phyloP scores from a whole-genome alignment of 2,329 filamentous ascomycete genomes.

The Zymoseptoria passerinii region DNA sequence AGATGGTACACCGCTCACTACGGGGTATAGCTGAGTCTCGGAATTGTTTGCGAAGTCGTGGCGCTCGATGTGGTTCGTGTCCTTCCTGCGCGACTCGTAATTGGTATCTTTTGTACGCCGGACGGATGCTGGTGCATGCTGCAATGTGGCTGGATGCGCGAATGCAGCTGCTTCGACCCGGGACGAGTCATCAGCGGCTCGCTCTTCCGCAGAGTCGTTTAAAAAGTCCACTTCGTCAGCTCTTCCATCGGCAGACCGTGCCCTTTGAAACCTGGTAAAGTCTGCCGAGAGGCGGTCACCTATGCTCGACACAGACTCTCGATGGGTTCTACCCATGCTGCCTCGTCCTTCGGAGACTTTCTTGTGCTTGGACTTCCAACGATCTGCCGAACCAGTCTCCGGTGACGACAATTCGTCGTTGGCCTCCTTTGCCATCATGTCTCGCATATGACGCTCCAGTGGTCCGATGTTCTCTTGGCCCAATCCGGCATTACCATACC shows the following conservation, averaged over 20 bases:
- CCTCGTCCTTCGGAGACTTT: slow-evolving; percentile 14
- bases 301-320: slow-evolving; percentile 7
- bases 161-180: slow-evolving; percentile 17
- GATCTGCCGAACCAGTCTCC: slow-evolving; percentile 35
- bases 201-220: slow-evolving; percentile 3
- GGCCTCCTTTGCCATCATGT: slow-evolving; percentile 38
- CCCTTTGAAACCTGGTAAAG: slow-evolving; percentile 10
- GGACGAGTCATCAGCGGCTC: slow-evolving; percentile 6
- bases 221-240: slow-evolving; percentile 8
- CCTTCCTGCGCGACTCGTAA: slow-evolving; percentile 31
- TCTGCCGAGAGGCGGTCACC: slow-evolving; percentile 18
- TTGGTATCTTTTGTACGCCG: slow-evolving; percentile 19
- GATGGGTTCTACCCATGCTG: slow-evolving; percentile 2
- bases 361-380: slow-evolving; percentile 26
- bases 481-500: slow-evolving; percentile 36
- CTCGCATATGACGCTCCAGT: slow-evolving; percentile 38
- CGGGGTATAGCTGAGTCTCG: slow-evolving; percentile 10
- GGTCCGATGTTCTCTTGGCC: slow-evolving; percentile 40
- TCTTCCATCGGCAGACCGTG: slow-evolving; percentile 18
- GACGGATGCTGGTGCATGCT: slow-evolving; percentile 29
- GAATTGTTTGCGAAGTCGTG: slow-evolving; percentile 24
- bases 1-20: slow-evolving; percentile 7
- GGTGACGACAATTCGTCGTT: slow-evolving; percentile 31
- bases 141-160: slow-evolving; percentile 12
- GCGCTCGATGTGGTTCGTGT: slow-evolving; percentile 23